Conservation (phyloP, 1,139 yeast genomes). For the Geotrichum cucujoidarum region DNA sequence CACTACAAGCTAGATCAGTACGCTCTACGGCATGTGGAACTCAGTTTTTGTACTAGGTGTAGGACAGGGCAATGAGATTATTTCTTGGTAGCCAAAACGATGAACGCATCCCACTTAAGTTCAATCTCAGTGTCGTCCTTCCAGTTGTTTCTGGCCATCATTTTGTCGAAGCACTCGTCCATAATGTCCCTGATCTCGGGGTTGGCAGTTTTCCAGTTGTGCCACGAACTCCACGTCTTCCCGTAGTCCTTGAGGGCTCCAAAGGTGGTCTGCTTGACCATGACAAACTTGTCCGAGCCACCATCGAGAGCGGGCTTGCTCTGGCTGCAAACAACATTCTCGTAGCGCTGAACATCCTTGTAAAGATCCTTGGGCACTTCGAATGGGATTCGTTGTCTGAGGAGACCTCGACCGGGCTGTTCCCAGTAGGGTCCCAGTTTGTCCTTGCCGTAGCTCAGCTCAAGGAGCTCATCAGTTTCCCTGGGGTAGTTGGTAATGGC, state of each 20-base stretch:
- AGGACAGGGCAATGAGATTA: not conserved
- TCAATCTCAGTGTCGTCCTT: conserved; percentile 42
- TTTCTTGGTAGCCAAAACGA: conserved; percentile 40
- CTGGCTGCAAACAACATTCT: conserved; percentile 31
- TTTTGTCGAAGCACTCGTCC: conserved; percentile 42
- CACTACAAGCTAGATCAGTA: too few relatives aligned
- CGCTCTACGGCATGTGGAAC: too few relatives aligned
- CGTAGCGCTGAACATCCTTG: conserved; percentile 37
- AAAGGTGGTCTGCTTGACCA: conserved; percentile 30
- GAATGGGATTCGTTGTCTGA: conserved; percentile 40
- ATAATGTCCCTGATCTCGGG: conserved; percentile 33
- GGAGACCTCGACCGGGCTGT: conserved; percentile 60
- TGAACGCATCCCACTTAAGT: conserved; percentile 56
- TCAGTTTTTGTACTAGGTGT: too few relatives aligned
- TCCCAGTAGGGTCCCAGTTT: conserved; percentile 69
- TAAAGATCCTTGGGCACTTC: conserved; percentile 44
- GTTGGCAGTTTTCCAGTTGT: conserved; percentile 51
- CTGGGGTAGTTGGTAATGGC: conserved; percentile 40
- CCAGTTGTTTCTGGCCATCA: conserved; percentile 44
- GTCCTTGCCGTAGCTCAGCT: conserved; percentile 43
- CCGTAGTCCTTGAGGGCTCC: conserved; percentile 43
- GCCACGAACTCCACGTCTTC: conserved; percentile 50
- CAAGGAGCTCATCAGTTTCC: conserved; percentile 42
- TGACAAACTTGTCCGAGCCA: conserved; percentile 7
- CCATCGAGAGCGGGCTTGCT: conserved; percentile 15